Evolutionary conservation across 2,329 filamentous ascomycete genomes (phyloP).

Genomic region (Drechmeria coniospora): DNA sequence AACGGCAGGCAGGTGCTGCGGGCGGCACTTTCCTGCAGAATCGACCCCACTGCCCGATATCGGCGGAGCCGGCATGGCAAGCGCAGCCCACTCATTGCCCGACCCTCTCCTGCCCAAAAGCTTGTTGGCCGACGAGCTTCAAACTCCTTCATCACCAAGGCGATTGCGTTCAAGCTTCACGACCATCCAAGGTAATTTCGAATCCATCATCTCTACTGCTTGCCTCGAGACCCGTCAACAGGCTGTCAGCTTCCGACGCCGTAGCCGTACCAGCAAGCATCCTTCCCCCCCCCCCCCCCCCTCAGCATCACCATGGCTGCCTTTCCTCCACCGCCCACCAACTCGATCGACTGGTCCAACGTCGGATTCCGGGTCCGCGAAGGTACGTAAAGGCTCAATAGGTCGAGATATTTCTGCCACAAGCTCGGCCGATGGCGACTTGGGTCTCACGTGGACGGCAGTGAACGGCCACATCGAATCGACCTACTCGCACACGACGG

Average conservation of each 20-base stretch:
- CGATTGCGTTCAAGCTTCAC: too few relatives aligned
- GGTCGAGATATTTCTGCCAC: too few relatives aligned
- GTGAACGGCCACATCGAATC: slow-evolving; percentile 93
- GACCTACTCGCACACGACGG: slow-evolving; percentile 59
- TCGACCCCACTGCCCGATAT: slow-evolving; percentile 3
- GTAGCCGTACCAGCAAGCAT: background rate
- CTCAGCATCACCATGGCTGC: slow-evolving; percentile 23
- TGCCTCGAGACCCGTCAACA: too few relatives aligned
- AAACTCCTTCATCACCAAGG: too few relatives aligned
- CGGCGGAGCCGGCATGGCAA: slow-evolving; percentile 1
- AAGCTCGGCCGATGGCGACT: too few relatives aligned
- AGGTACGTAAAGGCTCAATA: slow-evolving; percentile 33
- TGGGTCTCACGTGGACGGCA: slow-evolving; percentile 17
- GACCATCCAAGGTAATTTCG: too few relatives aligned
- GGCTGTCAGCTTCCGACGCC: too few relatives aligned
- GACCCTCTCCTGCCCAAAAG: too few relatives aligned
- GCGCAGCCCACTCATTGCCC: too few relatives aligned
- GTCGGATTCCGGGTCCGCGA: slow-evolving; percentile 87
- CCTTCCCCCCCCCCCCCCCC: background rate
- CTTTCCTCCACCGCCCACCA: slow-evolving; percentile 65
- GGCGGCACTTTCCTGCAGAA: background rate
- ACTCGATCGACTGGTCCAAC: slow-evolving; percentile 83
- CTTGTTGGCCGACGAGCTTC: too few relatives aligned
- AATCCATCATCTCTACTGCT: too few relatives aligned
- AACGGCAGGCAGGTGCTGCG: too few relatives aligned